Conservation (phyloP, 1,139 yeast species). For the Debaryomycetaceae sp. region DNA sequence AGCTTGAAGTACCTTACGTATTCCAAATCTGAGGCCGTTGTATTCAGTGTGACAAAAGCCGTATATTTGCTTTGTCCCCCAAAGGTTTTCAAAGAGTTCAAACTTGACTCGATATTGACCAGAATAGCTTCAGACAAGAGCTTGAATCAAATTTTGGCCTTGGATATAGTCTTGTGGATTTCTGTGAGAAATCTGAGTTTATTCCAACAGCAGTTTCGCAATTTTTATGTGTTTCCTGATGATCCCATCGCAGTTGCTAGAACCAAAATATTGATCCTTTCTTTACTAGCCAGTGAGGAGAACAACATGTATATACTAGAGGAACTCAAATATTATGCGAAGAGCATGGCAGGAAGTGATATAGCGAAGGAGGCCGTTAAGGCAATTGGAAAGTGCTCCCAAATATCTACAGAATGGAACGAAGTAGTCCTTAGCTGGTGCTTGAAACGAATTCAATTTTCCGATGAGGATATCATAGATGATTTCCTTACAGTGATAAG, state of each 20-base stretch:
- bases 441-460: constrained; percentile 26
- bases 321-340: constrained; percentile 67
- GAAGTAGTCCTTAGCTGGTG: constrained; percentile 41
- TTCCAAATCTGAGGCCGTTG: constrained; percentile 57
- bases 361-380: constrained; percentile 52
- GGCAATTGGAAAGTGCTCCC: constrained; percentile 54
- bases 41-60: constrained; percentile 59
- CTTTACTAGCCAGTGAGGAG: constrained; percentile 50
- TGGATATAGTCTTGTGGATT: constrained; percentile 41
- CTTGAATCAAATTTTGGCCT: constrained; percentile 34
- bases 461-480: constrained; percentile 38
- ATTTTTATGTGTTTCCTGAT: constrained; percentile 58
- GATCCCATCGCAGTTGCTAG: constrained; percentile 49
- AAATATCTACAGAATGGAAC: constrained; percentile 33
- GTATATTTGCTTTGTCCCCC: constrained; percentile 54
- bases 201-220: constrained; percentile 46
- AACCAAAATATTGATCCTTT: constrained; percentile 62
- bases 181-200: constrained; percentile 33
- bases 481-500: constrained; percentile 70
- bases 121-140: constrained; percentile 30
- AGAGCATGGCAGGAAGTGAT: constrained; percentile 28
- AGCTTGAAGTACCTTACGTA: constrained; percentile 43
- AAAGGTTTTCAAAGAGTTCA: constrained; percentile 41
- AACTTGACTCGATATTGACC: constrained; percentile 49
- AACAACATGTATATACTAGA: constrained; percentile 54